A percentile compares a stretch with the other conserved stretches of the same genome.
Evolutionary conservation across 1,139 yeast genomes (phyloP).

Genomic region (Yamadazyma buinensis): DNA sequence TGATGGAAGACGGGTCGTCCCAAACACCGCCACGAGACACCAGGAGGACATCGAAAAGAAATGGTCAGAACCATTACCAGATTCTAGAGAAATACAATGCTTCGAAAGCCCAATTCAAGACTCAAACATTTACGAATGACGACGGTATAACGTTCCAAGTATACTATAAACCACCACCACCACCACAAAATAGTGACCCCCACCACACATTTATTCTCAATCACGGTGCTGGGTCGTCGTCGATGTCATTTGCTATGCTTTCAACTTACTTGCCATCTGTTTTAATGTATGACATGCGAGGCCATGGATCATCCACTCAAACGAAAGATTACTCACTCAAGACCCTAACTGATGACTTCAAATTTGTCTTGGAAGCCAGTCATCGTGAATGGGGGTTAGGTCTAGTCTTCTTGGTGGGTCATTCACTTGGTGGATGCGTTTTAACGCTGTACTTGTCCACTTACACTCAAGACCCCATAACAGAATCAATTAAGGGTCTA

Average conservation of each 20-base stretch:
- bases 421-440: slow-evolving; percentile 89
- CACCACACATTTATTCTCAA: slow-evolving; percentile 72
- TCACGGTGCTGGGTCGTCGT: slow-evolving; percentile 96
- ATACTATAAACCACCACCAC: slow-evolving; percentile 42
- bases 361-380: slow-evolving; percentile 33
- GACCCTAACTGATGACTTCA: slow-evolving; percentile 56
- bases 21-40: neutral
- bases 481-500: slow-evolving; percentile 54
- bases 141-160: slow-evolving; percentile 40
- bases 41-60: slow-evolving; percentile 1
- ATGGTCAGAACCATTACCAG: slow-evolving; percentile 14
- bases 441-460: slow-evolving; percentile 44
- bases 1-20: slow-evolving; percentile 22
- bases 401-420: slow-evolving; percentile 64
- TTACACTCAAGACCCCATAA: neutral
- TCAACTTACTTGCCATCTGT: slow-evolving; percentile 39
- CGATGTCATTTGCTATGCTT: slow-evolving; percentile 66
- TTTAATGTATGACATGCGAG: slow-evolving; percentile 74
- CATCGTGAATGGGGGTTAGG: neutral
- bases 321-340: slow-evolving; percentile 43
- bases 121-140: too few relatives aligned
- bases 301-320: slow-evolving; percentile 58
- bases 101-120: too few relatives aligned
- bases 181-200: too few relatives aligned
- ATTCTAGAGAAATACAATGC: slow-evolving; percentile 18